A percentile compares a stretch with the other conserved stretches of the same genome.
These are phyloP conservation scores for Alternaria incomplexa DNA, from an alignment of 2,329 filamentous ascomycete genomes.

Conservation along the genomic window DNA sequence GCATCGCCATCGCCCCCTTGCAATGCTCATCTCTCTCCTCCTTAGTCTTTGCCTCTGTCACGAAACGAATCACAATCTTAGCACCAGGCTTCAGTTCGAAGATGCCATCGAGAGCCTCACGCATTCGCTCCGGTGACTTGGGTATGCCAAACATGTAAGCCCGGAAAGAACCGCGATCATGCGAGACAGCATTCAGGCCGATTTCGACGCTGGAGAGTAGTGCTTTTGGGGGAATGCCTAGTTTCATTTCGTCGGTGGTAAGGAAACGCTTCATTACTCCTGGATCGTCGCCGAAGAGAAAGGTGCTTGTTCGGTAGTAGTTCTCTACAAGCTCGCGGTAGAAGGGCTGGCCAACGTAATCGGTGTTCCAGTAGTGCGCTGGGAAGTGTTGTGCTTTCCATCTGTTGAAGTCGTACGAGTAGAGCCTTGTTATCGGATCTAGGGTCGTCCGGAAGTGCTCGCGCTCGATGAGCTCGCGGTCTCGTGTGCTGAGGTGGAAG, in stretches of 20 bases:
- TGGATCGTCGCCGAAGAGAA: conserved; percentile 23
- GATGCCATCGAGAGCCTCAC: conserved; percentile 19
- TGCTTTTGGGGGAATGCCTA: conserved; percentile 13
- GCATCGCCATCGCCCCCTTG: conserved; percentile 4
- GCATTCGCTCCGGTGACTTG: conserved; percentile 21
- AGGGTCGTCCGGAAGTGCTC: conserved; percentile 27
- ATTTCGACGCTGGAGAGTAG: conserved; percentile 21
- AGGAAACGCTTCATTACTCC: conserved; percentile 24
- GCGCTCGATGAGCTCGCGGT: conserved; percentile 18
- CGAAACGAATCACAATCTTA: conserved; percentile 19
- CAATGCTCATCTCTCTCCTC: conserved; percentile 17
- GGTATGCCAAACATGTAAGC: conserved; percentile 27
- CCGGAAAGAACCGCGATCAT: conserved; percentile 24
- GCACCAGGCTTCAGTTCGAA: conserved; percentile 20
- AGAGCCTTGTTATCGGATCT: conserved; percentile 22
- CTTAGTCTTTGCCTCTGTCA: conserved; percentile 16
- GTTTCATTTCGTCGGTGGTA: conserved; percentile 17
- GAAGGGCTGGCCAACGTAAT: conserved; percentile 10
- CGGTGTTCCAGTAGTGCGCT: conserved; percentile 20
- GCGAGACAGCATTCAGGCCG: conserved; percentile 20
- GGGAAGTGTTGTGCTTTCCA: conserved; percentile 27
- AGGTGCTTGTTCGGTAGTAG: conserved; percentile 26
- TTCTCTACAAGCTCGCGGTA: conserved; percentile 22
- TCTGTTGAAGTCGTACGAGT: conserved; percentile 19
- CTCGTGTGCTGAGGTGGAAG: conserved; percentile 15